These are phyloP conservation scores for Aspergillus sp. DNA, from an alignment of 2,329 filamentous ascomycete species.

Conservation along the genomic window DNA sequence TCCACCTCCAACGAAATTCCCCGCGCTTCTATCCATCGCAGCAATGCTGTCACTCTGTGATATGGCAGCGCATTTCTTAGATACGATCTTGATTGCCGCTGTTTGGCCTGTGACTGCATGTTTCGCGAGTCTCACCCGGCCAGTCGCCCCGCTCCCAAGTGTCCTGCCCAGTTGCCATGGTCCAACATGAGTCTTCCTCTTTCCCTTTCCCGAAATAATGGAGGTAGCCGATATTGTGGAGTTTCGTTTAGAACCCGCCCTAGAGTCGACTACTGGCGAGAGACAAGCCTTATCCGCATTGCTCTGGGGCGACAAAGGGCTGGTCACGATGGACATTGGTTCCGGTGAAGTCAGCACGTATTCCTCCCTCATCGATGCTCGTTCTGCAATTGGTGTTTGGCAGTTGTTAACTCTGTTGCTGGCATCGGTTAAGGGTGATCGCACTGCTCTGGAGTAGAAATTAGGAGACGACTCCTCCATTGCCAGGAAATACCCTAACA, in stretches of 20 bases:
- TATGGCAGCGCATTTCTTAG: constrained; percentile 74
- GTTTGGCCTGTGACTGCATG: constrained; percentile 76
- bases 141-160: constrained; percentile 85
- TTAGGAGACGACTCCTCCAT: constrained; percentile 21
- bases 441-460: constrained; percentile 20
- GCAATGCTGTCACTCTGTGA: constrained; percentile 84
- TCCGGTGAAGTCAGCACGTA: constrained; percentile 23
- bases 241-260: constrained; percentile 50
- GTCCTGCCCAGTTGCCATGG: constrained; percentile 92
- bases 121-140: constrained; percentile 79
- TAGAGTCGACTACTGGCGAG: constrained; percentile 51
- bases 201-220: constrained; percentile 54
- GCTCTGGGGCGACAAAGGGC: constrained; percentile 24
- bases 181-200: constrained; percentile 74
- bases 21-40: constrained; percentile 72
- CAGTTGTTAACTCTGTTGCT: constrained; percentile 50
- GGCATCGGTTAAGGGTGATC: constrained; percentile 50
- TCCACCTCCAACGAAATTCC: constrained; percentile 56
- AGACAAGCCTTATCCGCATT: constrained; percentile 53
- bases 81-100: constrained; percentile 94
- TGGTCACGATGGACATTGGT: constrained; percentile 28
- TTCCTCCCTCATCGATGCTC: constrained; percentile 13
- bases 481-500: constrained; percentile 20
- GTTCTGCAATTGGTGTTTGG: constrained; percentile 25
- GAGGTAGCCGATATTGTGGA: constrained; percentile 58